Evolutionary conservation across 176 grass and related monocot species (phyloP), one percentile per base, ranked within the genome.

Genomic region (Calamus simplicifolius): DNA sequence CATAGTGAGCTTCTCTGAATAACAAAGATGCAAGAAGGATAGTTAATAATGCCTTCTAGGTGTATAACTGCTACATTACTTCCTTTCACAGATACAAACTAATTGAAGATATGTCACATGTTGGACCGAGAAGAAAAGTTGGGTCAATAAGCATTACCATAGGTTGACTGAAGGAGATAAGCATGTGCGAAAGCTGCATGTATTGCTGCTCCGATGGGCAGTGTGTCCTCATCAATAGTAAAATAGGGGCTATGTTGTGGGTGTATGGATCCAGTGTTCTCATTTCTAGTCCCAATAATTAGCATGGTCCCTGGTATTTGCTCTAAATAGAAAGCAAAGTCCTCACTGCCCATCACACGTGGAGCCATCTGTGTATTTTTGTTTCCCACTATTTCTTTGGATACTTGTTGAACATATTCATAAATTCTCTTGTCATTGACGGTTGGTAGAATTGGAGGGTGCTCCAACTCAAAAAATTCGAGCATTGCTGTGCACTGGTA

Each of bases 311-410:
- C 65, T 5, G 65, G 65, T 2, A 68, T 52, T 6, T 38, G 5
- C 52, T 68, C 52, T 12, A 38, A 23, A 7, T 31, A 68, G 29
- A 56, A 68, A 15, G 65, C 27, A 29, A 68, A 68, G 7, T 68
- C 65, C 52, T 68, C 65, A n/a, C 28, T 55, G 52, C 65, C 65
- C 65, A 68, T 68, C 18, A 68, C 12, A 3, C 6, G 65, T 6
- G 51, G 52, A 19, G 27, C 50, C 6, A 56, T 43, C n/a, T 8
- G 15, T 13, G 51, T 38, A 15, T 68, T 68, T 29, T 43, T 43
- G 2, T 19, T 18, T 1, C 65, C 65, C 5, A 68, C 51, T 6
- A 68, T 13, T 23, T 68, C 52, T 26, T 15, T 68, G 3, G 65
- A 14, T 28, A 56, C 65, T 4, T 68, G 27, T 18, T 7, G n/a